phyloP scores from a whole-genome alignment of 768 basidiomycete species.

The Termitomyces bulborhizus region DNA sequence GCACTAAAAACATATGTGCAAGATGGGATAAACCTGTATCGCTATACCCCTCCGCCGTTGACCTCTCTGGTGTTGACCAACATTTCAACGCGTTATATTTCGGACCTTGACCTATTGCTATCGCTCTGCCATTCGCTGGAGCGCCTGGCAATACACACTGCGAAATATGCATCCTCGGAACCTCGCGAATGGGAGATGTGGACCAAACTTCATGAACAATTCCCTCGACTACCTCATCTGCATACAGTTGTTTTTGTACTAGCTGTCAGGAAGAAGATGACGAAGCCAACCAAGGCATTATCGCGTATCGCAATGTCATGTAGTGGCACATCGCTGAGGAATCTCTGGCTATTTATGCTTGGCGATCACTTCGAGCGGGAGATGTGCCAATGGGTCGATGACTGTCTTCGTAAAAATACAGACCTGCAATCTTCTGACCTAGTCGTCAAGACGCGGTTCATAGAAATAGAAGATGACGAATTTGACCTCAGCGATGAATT shows the following conservation, averaged over 20 bases:
- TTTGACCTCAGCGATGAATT: background rate
- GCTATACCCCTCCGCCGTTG: background rate
- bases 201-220: too few relatives aligned
- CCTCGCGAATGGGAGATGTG: background rate
- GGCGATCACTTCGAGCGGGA: too few relatives aligned
- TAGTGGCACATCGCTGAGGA: too few relatives aligned
- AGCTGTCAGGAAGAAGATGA: too few relatives aligned
- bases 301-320: too few relatives aligned
- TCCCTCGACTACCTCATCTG: too few relatives aligned
- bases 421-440: background rate
- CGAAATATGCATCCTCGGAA: background rate
- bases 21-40: background rate
- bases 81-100: background rate
- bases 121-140: background rate
- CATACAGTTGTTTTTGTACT: too few relatives aligned
- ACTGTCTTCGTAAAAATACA: background rate
- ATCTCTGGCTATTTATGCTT: too few relatives aligned
- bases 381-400: too few relatives aligned
- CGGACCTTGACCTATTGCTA: background rate
- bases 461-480: background rate
- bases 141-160: background rate
- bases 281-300: too few relatives aligned
- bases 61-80: background rate
- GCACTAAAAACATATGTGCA: background rate
- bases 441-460: background rate